Percentiles rank a stretch among this genome's conserved stretches.
These are phyloP conservation scores for Gaeumannomyces tritici DNA, from an alignment of 2,329 filamentous ascomycete genomes.

Conservation along the genomic window DNA sequence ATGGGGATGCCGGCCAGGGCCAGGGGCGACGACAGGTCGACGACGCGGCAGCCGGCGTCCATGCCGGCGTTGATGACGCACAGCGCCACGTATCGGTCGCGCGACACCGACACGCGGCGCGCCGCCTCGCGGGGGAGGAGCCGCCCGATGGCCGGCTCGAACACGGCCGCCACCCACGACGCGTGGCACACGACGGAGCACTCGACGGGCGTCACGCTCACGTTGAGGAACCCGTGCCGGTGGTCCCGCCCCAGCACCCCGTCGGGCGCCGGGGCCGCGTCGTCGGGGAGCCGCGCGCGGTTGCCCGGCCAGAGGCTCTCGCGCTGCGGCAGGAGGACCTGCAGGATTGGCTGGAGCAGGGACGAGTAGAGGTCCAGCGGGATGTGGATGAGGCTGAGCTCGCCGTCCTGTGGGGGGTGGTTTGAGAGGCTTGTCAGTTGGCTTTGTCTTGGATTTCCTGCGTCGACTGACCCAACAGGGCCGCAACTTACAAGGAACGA, in stretches of 20 bases:
- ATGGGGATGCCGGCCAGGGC: conserved; percentile 90
- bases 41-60: conserved; percentile 81
- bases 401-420: conserved; percentile 60
- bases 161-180: conserved; percentile 63
- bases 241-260: conserved; percentile 38
- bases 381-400: conserved; percentile 82
- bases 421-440: not conserved
- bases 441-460: not conserved
- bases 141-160: conserved; percentile 58
- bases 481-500: conserved; percentile 41
- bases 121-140: conserved; percentile 43
- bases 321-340: conserved; percentile 63
- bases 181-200: conserved; percentile 86
- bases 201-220: conserved; percentile 85
- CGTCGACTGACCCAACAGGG: not conserved
- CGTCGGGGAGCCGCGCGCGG: not conserved
- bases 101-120: conserved; percentile 60
- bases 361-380: conserved; percentile 67
- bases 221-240: conserved; percentile 78
- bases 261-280: conserved; percentile 1
- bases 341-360: conserved; percentile 81
- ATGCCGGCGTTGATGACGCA: conserved; percentile 84
- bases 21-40: conserved; percentile 83
- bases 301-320: conserved; percentile 25
- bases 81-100: conserved; percentile 79